Percentiles rank a stretch among this genome's conserved stretches.
Evolutionary conservation across 78 protist species (phyloP).

Genomic region (Dictyostelium brefeldianum): DNA sequence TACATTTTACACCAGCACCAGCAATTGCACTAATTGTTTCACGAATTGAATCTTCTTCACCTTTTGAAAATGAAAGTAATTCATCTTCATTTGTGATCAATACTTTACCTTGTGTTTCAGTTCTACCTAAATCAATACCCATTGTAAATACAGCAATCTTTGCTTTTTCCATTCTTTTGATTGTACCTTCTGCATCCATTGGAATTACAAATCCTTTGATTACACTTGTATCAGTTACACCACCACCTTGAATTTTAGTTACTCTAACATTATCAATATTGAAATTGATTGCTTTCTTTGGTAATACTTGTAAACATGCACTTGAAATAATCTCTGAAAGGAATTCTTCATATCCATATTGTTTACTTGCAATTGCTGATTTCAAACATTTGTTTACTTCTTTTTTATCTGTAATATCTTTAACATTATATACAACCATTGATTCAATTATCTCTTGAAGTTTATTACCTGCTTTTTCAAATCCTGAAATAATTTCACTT

Average conservation of each 20-base stretch:
- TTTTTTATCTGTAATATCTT: conserved; percentile 44
- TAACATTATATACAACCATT: conserved; percentile 20
- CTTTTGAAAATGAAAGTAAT: conserved; percentile 87
- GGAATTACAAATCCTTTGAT: conserved; percentile 95
- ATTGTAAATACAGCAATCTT: conserved; percentile 96
- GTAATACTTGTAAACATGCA: conserved; percentile 93
- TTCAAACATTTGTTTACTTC: conserved; percentile 82
- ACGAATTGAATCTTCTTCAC: conserved; percentile 95
- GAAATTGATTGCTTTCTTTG: conserved; percentile 92
- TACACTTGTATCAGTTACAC: conserved; percentile 87
- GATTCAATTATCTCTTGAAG: conserved; percentile 86
- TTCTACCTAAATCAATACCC: conserved; percentile 93
- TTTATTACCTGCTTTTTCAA: conserved; percentile 87
- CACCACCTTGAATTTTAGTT: conserved; percentile 96
- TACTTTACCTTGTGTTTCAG: conserved; percentile 99
- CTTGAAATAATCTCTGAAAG: conserved; percentile 91
- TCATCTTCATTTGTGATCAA: conserved; percentile 95
- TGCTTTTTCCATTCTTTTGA: conserved; percentile 89
- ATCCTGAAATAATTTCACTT: conserved; percentile 96
- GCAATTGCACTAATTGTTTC: conserved; percentile 90
- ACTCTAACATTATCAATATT: conserved; percentile 99
- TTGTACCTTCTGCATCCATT: conserved; percentile 89
- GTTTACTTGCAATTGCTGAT: conserved; percentile 95
- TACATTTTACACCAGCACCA: conserved; percentile 95
- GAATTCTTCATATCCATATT: conserved; percentile 94